A percentile compares a stretch with the other conserved stretches of the same genome.
Conservation (phyloP, 768 basidiomycete species). For the Naematelia encephala region DNA sequence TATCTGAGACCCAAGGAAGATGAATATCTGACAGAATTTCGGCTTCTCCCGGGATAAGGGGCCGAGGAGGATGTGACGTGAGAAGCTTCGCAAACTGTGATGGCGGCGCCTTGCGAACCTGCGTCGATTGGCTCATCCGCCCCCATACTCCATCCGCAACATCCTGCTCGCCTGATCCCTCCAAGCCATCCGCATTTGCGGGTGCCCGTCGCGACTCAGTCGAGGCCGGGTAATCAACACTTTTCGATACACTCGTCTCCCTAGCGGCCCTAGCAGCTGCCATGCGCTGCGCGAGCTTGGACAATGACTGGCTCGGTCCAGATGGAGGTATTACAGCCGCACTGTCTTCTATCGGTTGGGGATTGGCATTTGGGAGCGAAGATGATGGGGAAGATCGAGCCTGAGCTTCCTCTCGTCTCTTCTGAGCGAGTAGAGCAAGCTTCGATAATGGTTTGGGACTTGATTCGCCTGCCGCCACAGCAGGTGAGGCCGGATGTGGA, state of each 20-base stretch:
- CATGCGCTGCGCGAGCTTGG: constrained; percentile 53
- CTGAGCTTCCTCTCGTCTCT: constrained; percentile 39
- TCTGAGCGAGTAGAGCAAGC: constrained; percentile 49
- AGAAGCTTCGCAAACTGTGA: background rate
- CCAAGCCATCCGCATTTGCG: background rate
- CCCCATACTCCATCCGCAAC: background rate
- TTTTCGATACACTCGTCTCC: background rate
- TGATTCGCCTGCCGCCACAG: constrained; percentile 5
- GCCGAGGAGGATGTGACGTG: background rate
- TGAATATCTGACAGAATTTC: constrained; percentile 12
- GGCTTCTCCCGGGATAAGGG: background rate
- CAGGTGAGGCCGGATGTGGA: background rate
- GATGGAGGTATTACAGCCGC: constrained; percentile 57
- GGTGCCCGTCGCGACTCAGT: background rate
- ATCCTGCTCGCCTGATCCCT: background rate
- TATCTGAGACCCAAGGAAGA: constrained; percentile 24
- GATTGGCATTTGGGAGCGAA: constrained; percentile 1
- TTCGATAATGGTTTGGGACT: constrained; percentile 45
- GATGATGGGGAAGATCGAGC: constrained; percentile 31
- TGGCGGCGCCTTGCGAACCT: background rate
- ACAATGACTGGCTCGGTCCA: constrained; percentile 48
- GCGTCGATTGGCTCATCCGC: background rate
- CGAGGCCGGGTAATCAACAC: background rate
- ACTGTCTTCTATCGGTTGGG: background rate
- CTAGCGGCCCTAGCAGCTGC: constrained; percentile 46